A percentile compares a stretch with the other conserved stretches of the same genome.
Conservation (phyloP, 2,329 filamentous ascomycete genomes). For the Epichloe sibirici region DNA sequence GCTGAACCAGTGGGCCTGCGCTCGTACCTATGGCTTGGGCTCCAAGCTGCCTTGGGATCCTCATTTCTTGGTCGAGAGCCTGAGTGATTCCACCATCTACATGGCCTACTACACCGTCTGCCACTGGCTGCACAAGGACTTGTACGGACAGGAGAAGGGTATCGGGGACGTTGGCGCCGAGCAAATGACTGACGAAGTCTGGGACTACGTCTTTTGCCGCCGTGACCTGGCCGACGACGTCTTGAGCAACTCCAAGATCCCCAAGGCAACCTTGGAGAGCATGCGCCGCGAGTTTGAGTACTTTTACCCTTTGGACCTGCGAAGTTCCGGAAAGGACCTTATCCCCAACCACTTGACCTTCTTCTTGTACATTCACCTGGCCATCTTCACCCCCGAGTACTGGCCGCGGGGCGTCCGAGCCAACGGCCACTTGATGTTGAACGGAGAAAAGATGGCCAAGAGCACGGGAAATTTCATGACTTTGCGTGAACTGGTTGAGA, state of each 20-base stretch:
- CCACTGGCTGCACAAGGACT: slow-evolving; percentile 65
- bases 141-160: slow-evolving; percentile 67
- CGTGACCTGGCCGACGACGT: slow-evolving; percentile 57
- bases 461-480: slow-evolving; percentile 96
- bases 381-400: slow-evolving; percentile 76
- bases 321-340: slow-evolving; percentile 83
- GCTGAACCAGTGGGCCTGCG: slow-evolving; percentile 93
- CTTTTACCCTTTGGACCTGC: slow-evolving; percentile 87
- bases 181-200: slow-evolving; percentile 89
- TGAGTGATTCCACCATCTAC: slow-evolving; percentile 89
- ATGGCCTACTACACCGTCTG: slow-evolving; percentile 66
- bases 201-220: slow-evolving; percentile 88
- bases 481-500: slow-evolving; percentile 69
- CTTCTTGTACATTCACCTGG: slow-evolving; percentile 86
- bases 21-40: slow-evolving; percentile 80
- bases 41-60: slow-evolving; percentile 92
- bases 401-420: slow-evolving; percentile 79
- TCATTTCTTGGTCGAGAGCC: slow-evolving; percentile 79
- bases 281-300: slow-evolving; percentile 93
- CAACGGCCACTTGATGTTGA: slow-evolving; percentile 88
- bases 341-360: slow-evolving; percentile 93
- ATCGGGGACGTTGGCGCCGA: slow-evolving; percentile 58
- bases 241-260: slow-evolving; percentile 54
- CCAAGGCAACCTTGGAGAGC: slow-evolving; percentile 57
- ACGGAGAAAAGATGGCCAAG: slow-evolving; percentile 98